Conservation (phyloP, 2,329 filamentous ascomycete genomes). For the Xylariaceae sp. region DNA sequence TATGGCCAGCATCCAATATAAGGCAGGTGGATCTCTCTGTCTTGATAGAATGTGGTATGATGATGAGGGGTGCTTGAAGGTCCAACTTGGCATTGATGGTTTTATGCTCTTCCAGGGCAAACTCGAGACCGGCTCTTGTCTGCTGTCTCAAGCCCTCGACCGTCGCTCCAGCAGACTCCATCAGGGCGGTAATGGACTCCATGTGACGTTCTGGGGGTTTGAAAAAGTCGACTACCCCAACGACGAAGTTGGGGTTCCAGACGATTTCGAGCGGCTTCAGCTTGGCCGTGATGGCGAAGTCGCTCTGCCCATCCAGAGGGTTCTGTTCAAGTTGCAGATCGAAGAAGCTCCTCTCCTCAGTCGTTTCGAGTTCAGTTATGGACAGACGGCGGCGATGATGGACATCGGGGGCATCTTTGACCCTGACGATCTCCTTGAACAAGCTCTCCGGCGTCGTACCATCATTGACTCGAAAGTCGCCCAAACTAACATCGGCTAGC, state of each 20-base stretch:
- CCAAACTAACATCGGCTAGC: conserved; percentile 81
- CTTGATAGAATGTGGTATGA: conserved; percentile 89
- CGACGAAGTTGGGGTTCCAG: conserved; percentile 91
- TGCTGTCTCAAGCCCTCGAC: conserved; percentile 94
- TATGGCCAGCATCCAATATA: conserved; percentile 93
- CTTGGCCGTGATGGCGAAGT: conserved; percentile 84
- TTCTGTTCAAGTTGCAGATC: conserved; percentile 90
- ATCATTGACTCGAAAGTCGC: conserved; percentile 89
- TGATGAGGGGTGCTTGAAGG: conserved; percentile 91
- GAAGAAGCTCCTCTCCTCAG: conserved; percentile 73
- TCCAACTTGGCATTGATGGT: conserved; percentile 95
- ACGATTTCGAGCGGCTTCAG: conserved; percentile 94
- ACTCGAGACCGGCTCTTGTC: conserved; percentile 90
- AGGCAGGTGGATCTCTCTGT: conserved; percentile 75
- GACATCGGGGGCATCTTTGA: conserved; percentile 73
- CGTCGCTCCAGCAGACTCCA: conserved; percentile 93
- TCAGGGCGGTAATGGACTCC: conserved; percentile 93
- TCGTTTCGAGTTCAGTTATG: conserved; percentile 48
- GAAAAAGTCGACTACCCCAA: conserved; percentile 92
- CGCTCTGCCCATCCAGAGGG: conserved; percentile 84
- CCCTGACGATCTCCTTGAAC: conserved; percentile 90
- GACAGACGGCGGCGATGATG: conserved; percentile 44
- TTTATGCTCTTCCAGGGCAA: conserved; percentile 95
- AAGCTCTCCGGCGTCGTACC: conserved; percentile 87
- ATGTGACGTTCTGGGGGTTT: conserved; percentile 93